These are phyloP conservation scores for Davidsoniella eucalypti DNA, from an alignment of 2,329 filamentous ascomycete genomes.

Conservation along the genomic window DNA sequence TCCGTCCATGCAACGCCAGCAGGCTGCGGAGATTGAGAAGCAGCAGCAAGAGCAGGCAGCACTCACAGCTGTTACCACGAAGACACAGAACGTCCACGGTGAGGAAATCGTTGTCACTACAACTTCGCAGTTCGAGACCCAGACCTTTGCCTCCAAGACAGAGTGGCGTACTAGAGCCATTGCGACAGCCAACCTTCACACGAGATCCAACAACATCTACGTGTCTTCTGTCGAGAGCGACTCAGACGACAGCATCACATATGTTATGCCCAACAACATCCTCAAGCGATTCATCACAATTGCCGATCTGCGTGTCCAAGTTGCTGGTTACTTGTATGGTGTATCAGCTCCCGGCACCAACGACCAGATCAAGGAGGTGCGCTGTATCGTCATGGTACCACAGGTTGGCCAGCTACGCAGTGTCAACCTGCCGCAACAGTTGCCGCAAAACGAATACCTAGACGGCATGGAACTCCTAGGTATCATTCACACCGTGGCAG, in stretches of 20 bases:
- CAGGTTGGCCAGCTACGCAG: conserved; percentile 89
- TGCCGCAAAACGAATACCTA: conserved; percentile 86
- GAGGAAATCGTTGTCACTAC: conserved; percentile 98
- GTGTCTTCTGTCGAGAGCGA: conserved; percentile 91
- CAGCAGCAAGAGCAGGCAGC: conserved; percentile 95
- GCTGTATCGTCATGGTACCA: conserved; percentile 92
- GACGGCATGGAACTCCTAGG: conserved; percentile 77
- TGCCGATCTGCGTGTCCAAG: conserved; percentile 87
- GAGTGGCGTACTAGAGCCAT: conserved; percentile 97
- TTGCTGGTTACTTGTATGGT: conserved; percentile 90
- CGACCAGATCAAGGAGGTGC: conserved; percentile 90
- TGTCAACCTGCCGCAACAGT: conserved; percentile 73
- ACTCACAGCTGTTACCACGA: conserved; percentile 90
- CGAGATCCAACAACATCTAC: conserved; percentile 93
- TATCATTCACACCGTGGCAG: conserved; percentile 87
- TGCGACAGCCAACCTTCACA: conserved; percentile 86
- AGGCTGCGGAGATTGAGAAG: conserved; percentile 97
- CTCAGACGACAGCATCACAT: conserved; percentile 69
- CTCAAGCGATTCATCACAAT: conserved; percentile 97
- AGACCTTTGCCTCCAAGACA: conserved; percentile 95
- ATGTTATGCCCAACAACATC: conserved; percentile 98
- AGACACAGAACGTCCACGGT: conserved; percentile 91
- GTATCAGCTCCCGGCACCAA: conserved; percentile 89
- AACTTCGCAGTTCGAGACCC: conserved; percentile 93
- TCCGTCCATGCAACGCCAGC: conserved; percentile 93